Conservation (phyloP, 176 grass and related monocot species). For the Zizania latifolia region DNA sequence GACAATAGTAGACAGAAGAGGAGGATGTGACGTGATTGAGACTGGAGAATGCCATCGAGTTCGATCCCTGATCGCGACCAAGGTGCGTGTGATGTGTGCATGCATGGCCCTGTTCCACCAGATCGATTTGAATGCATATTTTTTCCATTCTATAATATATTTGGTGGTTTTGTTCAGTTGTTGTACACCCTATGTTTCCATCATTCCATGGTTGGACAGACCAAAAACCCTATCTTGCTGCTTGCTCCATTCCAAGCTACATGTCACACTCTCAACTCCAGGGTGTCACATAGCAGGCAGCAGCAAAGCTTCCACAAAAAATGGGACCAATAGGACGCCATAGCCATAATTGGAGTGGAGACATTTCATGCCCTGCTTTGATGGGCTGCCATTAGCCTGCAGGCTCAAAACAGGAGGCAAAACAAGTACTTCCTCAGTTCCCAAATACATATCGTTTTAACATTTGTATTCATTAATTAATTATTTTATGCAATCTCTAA, state of each 20-base stretch:
- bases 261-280: constrained; percentile 9
- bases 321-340: not conserved
- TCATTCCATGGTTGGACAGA: not conserved
- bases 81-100: not conserved
- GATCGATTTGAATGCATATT: not conserved
- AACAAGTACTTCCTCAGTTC: no score
- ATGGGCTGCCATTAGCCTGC: not conserved
- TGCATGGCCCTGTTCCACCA: not conserved
- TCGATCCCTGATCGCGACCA: constrained; percentile 5
- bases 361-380: not conserved
- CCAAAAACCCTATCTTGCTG: not conserved
- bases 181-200: not conserved
- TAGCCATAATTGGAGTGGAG: not conserved
- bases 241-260: not conserved
- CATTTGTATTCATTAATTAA: no score
- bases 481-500: no score
- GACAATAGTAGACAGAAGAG: not conserved
- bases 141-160: not conserved
- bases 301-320: not conserved
- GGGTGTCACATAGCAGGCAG: not conserved
- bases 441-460: no score
- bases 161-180: not conserved
- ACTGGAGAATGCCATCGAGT: constrained; percentile 20
- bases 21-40: not conserved
- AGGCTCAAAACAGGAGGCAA: not conserved